These are phyloP conservation scores for Aspergillus ellipticus DNA, from an alignment of 495 filamentous ascomycete genomes.

Conservation along the genomic window DNA sequence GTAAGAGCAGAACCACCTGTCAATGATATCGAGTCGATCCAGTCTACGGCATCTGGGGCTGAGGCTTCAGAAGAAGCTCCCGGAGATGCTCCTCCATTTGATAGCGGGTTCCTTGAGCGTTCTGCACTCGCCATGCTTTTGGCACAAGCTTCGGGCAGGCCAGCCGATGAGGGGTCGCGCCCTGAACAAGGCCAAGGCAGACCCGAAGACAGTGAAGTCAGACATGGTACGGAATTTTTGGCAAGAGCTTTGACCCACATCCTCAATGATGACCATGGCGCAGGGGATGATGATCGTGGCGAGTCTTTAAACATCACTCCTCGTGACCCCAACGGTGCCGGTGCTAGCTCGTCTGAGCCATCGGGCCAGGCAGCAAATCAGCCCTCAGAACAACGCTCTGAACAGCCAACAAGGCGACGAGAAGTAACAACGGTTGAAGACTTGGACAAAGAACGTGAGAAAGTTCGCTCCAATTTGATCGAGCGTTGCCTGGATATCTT, in stretches of 20 bases:
- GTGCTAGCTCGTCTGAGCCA: slow-evolving; percentile 21
- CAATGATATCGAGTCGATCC: slow-evolving; percentile 50
- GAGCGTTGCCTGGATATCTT: slow-evolving; percentile 88
- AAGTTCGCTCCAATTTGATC: slow-evolving; percentile 72
- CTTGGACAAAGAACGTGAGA: slow-evolving; percentile 71
- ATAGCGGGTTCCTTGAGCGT: slow-evolving; percentile 26
- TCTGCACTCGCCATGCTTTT: slow-evolving; percentile 40
- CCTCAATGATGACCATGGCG: slow-evolving; percentile 29
- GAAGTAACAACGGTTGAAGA: slow-evolving; percentile 68
- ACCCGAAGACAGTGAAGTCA: slow-evolving; percentile 27
- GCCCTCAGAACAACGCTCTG: slow-evolving; percentile 8
- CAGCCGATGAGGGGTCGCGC: slow-evolving; percentile 20
- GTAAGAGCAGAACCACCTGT: slow-evolving; percentile 59
- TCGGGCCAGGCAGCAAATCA: slow-evolving; percentile 4
- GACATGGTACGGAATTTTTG: slow-evolving; percentile 29
- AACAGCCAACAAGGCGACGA: slow-evolving; percentile 26
- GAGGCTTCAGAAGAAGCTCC: slow-evolving; percentile 31
- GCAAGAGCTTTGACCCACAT: slow-evolving; percentile 36
- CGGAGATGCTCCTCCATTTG: slow-evolving; percentile 31
- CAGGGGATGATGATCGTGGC: slow-evolving; percentile 23
- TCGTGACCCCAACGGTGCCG: slow-evolving; percentile 11
- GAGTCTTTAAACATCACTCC: slow-evolving; percentile 20
- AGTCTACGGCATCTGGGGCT: slow-evolving; percentile 23
- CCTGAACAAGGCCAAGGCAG: slow-evolving; percentile 19
- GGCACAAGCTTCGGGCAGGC: slow-evolving; percentile 28